Conservation (phyloP, 495 filamentous ascomycete species). For the Xylaria palmicola region DNA sequence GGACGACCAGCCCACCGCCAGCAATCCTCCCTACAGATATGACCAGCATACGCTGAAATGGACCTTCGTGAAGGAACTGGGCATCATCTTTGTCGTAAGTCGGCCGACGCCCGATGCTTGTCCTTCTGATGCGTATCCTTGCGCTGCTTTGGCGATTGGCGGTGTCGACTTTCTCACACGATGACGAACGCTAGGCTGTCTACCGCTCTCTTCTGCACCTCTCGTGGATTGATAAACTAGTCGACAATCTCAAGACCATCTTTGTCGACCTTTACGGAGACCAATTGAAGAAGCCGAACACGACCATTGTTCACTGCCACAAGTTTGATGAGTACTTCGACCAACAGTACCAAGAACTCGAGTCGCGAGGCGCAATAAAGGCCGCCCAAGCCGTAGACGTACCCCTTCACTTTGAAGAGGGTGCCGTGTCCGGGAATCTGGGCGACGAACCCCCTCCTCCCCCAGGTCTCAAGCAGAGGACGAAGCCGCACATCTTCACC, state of each 20-base stretch:
- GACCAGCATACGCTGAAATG: constrained; percentile 96
- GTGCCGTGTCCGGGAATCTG: constrained; percentile 27
- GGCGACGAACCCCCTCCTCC: constrained; percentile 47
- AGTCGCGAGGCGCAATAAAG: constrained; percentile 44
- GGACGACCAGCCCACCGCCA: constrained; percentile 54
- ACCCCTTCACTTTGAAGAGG: constrained; percentile 46
- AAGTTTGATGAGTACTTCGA: constrained; percentile 92
- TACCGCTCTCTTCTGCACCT: constrained; percentile 94
- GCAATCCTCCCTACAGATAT: constrained; percentile 75
- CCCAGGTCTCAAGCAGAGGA: constrained; percentile 35
- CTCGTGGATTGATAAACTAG: constrained; percentile 93
- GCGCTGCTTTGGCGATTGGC: too few species aligned
- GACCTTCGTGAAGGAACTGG: constrained; percentile 86
- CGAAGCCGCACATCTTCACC: constrained; percentile 23
- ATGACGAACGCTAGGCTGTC: constrained; percentile 66
- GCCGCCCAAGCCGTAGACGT: constrained; percentile 30
- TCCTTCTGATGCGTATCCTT: too few species aligned
- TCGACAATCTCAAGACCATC: constrained; percentile 88
- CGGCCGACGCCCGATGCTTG: too few species aligned
- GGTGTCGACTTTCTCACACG: too few species aligned
- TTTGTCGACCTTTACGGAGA: constrained; percentile 87
- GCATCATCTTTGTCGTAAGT: constrained; percentile 91
- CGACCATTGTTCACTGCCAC: constrained; percentile 69
- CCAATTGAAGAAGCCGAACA: constrained; percentile 78
- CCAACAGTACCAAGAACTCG: constrained; percentile 83